Percentiles rank a stretch among this genome's conserved stretches.
Conservation (phyloP, 768 basidiomycete genomes). For the Mycena belliarum region DNA sequence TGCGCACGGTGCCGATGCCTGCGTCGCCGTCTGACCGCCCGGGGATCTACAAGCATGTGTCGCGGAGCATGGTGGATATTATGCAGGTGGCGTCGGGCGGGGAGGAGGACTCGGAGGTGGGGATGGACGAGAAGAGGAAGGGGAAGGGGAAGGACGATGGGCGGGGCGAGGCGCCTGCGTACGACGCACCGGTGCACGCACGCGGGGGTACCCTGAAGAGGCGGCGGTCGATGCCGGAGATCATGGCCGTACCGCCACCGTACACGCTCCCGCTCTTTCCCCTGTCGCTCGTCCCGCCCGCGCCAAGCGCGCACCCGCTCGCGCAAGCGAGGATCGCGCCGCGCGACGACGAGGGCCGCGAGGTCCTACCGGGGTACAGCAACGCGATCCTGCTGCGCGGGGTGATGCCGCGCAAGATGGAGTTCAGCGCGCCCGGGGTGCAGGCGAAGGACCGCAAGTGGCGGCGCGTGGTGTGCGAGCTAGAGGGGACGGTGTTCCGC, state of each 20-base stretch:
- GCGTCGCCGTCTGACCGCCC: constrained; percentile 30
- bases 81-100: constrained; percentile 24
- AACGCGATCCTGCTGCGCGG: constrained; percentile 82
- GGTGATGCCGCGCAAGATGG: constrained; percentile 88
- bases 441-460: constrained; percentile 92
- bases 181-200: constrained; percentile 28
- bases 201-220: constrained; percentile 29
- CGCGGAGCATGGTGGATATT: constrained; percentile 64
- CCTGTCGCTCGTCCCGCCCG: constrained; percentile 22
- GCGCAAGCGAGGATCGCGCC: constrained; percentile 38
- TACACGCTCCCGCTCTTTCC: constrained; percentile 51
- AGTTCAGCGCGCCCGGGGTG: constrained; percentile 82
- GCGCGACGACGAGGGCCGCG: constrained; percentile 82
- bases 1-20: constrained; percentile 9
- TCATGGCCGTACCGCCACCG: constrained; percentile 66
- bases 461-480: constrained; percentile 82
- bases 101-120: constrained; percentile 17
- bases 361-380: constrained; percentile 77
- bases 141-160: constrained; percentile 8
- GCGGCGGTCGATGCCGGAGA: constrained; percentile 75
- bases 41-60: constrained; percentile 57
- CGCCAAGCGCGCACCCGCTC: constrained; percentile 20
- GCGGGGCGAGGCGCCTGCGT: constrained; percentile 31
- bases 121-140: constrained; percentile 10
- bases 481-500: constrained; percentile 89